Percentiles rank a stretch among this genome's conserved stretches.
These are phyloP conservation scores for Lactarius deliciosus DNA, from an alignment of 768 basidiomycete genomes.

Conservation along the genomic window DNA sequence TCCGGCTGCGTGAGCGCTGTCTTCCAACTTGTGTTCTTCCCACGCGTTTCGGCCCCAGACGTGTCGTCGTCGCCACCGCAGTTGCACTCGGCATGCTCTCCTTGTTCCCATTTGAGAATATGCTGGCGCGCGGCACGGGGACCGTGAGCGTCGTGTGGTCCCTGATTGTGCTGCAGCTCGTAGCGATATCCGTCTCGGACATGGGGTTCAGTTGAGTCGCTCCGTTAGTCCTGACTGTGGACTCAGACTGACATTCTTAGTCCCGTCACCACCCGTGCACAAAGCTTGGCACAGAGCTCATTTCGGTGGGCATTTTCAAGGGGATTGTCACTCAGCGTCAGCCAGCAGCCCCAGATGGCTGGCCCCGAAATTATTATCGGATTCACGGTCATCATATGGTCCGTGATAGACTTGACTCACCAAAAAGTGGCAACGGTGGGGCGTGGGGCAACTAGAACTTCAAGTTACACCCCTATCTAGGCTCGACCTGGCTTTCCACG, in stretches of 20 bases:
- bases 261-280: too few relatives aligned
- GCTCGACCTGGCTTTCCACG: too few relatives aligned
- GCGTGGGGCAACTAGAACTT: too few relatives aligned
- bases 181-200: neutral
- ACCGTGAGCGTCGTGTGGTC: neutral
- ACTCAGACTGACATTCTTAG: neutral
- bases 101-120: conserved; percentile 33
- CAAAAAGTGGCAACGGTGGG: too few relatives aligned
- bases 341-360: too few relatives aligned
- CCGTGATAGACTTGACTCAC: too few relatives aligned
- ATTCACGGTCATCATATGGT: too few relatives aligned
- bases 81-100: neutral
- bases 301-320: too few relatives aligned
- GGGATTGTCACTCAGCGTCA: too few relatives aligned
- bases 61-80: neutral
- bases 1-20: neutral
- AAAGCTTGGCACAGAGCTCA: too few relatives aligned
- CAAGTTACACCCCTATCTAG: too few relatives aligned
- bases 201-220: conserved; percentile 3
- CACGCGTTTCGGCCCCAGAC: conserved; percentile 1
- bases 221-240: neutral
- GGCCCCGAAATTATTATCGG: too few relatives aligned
- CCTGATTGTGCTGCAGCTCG: neutral
- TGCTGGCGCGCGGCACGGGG: neutral
- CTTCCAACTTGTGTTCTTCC: neutral